phyloP scores from a whole-genome alignment of 768 basidiomycete genomes.

The Rhizopogon rudus region DNA sequence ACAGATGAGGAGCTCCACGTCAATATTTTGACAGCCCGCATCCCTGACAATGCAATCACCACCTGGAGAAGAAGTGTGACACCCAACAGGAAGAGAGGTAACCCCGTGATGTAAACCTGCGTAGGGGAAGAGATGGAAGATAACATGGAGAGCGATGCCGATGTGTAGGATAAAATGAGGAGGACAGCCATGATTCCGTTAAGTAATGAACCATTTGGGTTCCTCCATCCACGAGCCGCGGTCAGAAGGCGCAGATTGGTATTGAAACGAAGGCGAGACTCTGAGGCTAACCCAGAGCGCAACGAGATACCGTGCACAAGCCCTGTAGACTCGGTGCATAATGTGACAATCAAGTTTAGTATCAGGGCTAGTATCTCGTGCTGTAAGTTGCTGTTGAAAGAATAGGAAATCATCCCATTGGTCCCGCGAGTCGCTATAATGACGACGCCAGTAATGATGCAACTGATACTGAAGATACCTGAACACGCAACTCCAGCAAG shows the following conservation, averaged over 20 bases:
- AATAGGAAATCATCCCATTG: background rate
- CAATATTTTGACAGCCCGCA: conserved; percentile 16
- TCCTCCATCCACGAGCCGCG: conserved; percentile 13
- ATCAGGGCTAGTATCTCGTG: conserved; percentile 19
- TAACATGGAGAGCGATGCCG: conserved; percentile 18
- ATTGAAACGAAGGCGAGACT: conserved; percentile 20
- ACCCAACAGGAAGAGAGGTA: conserved; percentile 25
- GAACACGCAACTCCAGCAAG: conserved; percentile 21
- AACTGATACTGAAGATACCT: conserved; percentile 15
- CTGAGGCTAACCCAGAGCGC: conserved; percentile 22
- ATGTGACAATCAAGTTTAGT: conserved; percentile 22
- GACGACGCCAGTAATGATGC: conserved; percentile 19
- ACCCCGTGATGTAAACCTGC: conserved; percentile 16
- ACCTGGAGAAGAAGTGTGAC: conserved; percentile 18
- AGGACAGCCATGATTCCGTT: conserved; percentile 21
- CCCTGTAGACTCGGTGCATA: conserved; percentile 26
- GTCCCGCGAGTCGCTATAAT: conserved; percentile 8
- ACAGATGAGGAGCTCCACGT: conserved; percentile 30
- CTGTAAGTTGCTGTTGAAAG: background rate
- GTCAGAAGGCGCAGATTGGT: conserved; percentile 26
- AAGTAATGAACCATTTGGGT: conserved; percentile 18
- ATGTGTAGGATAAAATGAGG: conserved; percentile 25
- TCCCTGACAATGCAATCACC: conserved; percentile 17
- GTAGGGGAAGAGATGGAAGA: conserved; percentile 15
- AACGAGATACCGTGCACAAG: conserved; percentile 23